Percentiles rank a stretch among this genome's conserved stretches.
These are phyloP conservation scores for Reutealis trisperma DNA, from an alignment of 345 rosid species.

Conservation along the genomic window DNA sequence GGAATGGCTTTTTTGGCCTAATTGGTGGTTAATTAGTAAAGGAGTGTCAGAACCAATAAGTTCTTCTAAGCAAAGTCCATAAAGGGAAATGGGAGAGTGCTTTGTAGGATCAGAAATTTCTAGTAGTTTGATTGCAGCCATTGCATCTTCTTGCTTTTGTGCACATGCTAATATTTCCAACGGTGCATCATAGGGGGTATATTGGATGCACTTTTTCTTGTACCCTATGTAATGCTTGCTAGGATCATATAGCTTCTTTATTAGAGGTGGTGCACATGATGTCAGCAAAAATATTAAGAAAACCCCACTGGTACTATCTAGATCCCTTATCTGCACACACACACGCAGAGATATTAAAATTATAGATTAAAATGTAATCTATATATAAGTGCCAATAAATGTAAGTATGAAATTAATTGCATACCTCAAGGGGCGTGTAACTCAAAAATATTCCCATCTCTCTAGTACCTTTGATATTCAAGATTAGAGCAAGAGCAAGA, in stretches of 20 bases:
- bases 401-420: too few relatives aligned
- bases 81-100: slow-evolving; percentile 20
- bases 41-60: slow-evolving; percentile 25
- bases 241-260: slow-evolving; percentile 29
- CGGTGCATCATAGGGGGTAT: slow-evolving; percentile 10
- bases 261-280: slow-evolving; percentile 16
- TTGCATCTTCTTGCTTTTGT: slow-evolving; percentile 31
- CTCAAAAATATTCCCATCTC: slow-evolving; percentile 30
- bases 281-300: slow-evolving; percentile 13
- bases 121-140: slow-evolving; percentile 23
- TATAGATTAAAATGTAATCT: too few relatives aligned
- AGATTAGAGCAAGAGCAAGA: slow-evolving; percentile 20
- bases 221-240: slow-evolving; percentile 26
- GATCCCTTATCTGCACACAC: background rate
- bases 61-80: slow-evolving; percentile 32
- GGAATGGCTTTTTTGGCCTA: slow-evolving; percentile 22
- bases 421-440: slow-evolving; percentile 15
- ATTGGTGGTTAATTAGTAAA: slow-evolving; percentile 27
- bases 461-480: slow-evolving; percentile 27
- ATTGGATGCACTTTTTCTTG: slow-evolving; percentile 25
- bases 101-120: slow-evolving; percentile 22
- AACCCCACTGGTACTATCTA: slow-evolving; percentile 9
- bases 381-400: too few relatives aligned
- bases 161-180: slow-evolving; percentile 31
- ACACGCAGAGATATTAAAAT: background rate